Percentiles rank a stretch among this genome's conserved stretches.
Conservation (phyloP, 1,284 basidiomycete species). For the Trichosporon ovoides region DNA sequence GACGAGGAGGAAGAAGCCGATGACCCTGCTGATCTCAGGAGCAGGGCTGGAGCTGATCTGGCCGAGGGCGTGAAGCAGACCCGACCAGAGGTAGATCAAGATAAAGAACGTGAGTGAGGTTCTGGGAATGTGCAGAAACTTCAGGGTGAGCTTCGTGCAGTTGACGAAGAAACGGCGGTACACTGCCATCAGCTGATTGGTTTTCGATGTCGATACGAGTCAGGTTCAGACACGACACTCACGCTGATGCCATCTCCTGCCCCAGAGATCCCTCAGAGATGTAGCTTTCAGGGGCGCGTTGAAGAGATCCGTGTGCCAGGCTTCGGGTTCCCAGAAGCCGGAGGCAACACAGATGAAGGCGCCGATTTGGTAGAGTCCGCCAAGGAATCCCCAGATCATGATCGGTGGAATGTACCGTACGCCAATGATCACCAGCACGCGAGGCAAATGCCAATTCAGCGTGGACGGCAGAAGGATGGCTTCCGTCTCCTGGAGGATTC, state of each 20-base stretch:
- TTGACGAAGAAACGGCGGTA: constrained; percentile 42
- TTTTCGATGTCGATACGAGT: too few species aligned
- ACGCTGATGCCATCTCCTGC: constrained; percentile 47
- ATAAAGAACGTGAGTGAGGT: constrained; percentile 21
- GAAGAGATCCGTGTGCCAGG: constrained; percentile 43
- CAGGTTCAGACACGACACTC: constrained; percentile 13
- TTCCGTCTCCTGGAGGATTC: not conserved
- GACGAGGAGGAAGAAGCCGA: constrained; percentile 35
- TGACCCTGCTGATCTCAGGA: constrained; percentile 27
- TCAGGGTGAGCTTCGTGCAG: constrained; percentile 26
- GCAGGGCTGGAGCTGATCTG: constrained; percentile 33
- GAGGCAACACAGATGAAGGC: constrained; percentile 25
- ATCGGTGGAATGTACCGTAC: constrained; percentile 28
- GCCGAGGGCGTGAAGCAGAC: constrained; percentile 36
- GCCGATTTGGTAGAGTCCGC: constrained; percentile 33
- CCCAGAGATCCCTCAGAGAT: constrained; percentile 46
- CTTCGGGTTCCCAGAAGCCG: constrained; percentile 32
- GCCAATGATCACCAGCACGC: constrained; percentile 17
- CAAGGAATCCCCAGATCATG: constrained; percentile 32
- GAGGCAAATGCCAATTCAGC: constrained; percentile 15
- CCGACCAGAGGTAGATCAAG: constrained; percentile 38
- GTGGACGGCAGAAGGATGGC: not conserved
- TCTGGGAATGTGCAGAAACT: constrained; percentile 22
- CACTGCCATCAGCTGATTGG: not conserved
- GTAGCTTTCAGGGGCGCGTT: constrained; percentile 36